Conservation (phyloP, 2,329 filamentous ascomycete genomes). For the Trichoderma endophyticum region DNA sequence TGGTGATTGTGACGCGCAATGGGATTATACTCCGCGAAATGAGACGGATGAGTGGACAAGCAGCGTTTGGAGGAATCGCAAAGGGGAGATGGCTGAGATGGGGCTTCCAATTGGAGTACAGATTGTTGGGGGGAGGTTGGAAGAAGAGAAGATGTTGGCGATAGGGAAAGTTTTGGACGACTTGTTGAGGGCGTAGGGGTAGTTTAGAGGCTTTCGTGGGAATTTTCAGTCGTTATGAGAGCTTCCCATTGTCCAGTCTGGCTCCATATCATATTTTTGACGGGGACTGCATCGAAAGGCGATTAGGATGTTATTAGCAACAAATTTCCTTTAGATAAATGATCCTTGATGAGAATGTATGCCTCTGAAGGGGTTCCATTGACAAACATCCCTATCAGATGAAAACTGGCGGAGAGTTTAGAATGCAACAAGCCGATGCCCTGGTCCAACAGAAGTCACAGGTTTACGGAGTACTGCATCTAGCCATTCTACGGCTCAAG, state of each 20-base stretch:
- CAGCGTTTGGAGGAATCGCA: constrained; percentile 34
- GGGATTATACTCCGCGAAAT: neutral
- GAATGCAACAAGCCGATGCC: neutral
- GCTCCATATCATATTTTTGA: neutral
- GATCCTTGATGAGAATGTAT: neutral
- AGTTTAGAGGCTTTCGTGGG: too few species aligned
- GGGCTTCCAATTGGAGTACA: constrained; percentile 49
- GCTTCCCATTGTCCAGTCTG: neutral
- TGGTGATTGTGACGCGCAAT: neutral
- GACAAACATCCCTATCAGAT: neutral
- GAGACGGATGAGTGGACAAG: neutral
- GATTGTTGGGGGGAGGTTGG: constrained; percentile 48
- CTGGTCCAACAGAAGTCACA: neutral
- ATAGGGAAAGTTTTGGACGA: neutral
- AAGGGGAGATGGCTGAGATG: constrained; percentile 27
- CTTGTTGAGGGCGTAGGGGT: neutral
- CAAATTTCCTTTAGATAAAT: neutral
- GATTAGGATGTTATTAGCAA: neutral
- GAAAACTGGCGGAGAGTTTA: neutral
- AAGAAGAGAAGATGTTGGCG: constrained; percentile 53
- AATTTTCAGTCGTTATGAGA: neutral
- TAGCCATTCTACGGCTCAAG: neutral
- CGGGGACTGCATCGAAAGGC: neutral
- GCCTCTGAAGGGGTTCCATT: neutral
- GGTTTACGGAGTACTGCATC: neutral